Evolutionary conservation across 1,139 yeast genomes (phyloP), one percentile per base, ranked within the genome.

Genomic region (Hemisphaericaspora lyxosophila): DNA sequence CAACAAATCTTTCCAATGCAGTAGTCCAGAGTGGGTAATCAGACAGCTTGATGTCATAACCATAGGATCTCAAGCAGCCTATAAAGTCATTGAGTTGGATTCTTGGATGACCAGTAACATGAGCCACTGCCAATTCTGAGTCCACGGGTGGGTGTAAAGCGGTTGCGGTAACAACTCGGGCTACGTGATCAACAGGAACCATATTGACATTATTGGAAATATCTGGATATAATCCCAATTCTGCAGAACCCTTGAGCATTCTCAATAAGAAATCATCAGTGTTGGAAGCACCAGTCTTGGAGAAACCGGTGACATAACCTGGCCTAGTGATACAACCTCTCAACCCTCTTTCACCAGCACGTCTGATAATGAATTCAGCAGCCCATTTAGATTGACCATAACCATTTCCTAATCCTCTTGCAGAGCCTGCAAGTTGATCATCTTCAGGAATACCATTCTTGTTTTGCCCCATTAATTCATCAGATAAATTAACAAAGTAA

Each of bases 341-440:
- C 48, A 94, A 75, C 4, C 98, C 98, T 43, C 82, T 70, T 40
- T 73, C 74, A 37, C 97, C 97, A 6, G 98, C 98, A 43, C 74
- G 75, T 58, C 97, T 80, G 44, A 88, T 81, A 34, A 94, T 72
- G 54, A 85, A 80, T 64, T 92, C 99, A 14, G 96, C 95, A 28
- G 90, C 89, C 99, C 99, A 92, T 62, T 92, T 92, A 49, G 95
- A 80, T 66, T 92, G 98, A 30, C 98, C 99, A 55, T 92, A 92
- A 12, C 98, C 99, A 44, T 82, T 85, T 19, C 92, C 88, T 44
- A 92, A 73, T 0, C 96, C 97, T 7, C 65, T 59, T 8, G 86
- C 72, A 3, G 97, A 85, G 0, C 97, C 97, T 49, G 73, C 64
- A 50, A 92, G 73, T 51, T 82, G 85, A 60, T 92, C 98, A 8